Evolutionary conservation across 2,329 filamentous ascomycete genomes (phyloP), one percentile per base, ranked within the genome.

Genomic region (Ceratocystis eucalypticola): DNA sequence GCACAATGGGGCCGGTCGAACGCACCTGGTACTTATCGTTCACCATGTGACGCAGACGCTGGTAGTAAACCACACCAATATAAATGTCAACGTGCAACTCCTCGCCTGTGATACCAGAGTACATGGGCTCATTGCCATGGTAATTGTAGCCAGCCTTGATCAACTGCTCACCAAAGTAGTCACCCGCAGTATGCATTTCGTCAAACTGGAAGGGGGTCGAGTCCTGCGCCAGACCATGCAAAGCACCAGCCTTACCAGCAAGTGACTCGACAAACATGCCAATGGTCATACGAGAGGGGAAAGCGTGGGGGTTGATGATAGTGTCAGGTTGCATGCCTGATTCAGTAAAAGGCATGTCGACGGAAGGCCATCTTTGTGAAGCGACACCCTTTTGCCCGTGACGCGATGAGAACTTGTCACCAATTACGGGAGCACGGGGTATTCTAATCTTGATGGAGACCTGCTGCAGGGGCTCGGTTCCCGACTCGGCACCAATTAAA

Each of bases 21-120:
- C 94, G 87, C 66, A 97, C 94, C 76, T 99, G 94, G 81, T 89
- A 99, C 78, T 99, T 99, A 77, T 99, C 94, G 83, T 96, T 97
- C 66, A 99, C 94, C 94, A 99, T 99, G 86, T 99, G 94, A 75
- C 94, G 84, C 69, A 99, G 83, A 76, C 94, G 87, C 78, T 99
- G 94, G 81, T 99, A 99, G 81, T 97, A 97, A 69, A 99, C 94
- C 10, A 96, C 87, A 61, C 94, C 94, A 68, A 97, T 85, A 78
- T 96, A 99, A 73, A 99, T 97, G 74, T 99, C 94, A 5, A 91
- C 93, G 22, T 87, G 86, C 50, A 99, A 86, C 76, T 97, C 93
- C 75, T 96, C 86, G 69, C 94, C 94, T 0, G 94, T 99, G 75
- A 97, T 93, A 53, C 94, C 94, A 55, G 88, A 94, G 80, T 99